Conservation (phyloP, 768 basidiomycete species). For the Kwoniella europaea region DNA sequence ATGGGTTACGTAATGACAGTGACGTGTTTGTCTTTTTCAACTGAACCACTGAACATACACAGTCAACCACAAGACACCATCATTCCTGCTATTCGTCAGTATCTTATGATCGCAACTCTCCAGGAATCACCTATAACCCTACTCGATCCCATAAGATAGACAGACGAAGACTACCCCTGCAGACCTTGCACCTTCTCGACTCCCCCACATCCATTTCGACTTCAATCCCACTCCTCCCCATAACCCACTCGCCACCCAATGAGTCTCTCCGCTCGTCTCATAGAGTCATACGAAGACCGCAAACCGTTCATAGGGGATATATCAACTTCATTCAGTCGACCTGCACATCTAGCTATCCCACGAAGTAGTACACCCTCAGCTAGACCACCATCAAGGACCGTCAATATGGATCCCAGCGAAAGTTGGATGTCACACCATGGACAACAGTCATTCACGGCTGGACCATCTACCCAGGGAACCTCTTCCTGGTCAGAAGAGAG, state of each 20-base stretch:
- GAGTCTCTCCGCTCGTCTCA: slow-evolving; percentile 47
- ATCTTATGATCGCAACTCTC: not conserved
- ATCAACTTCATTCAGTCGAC: slow-evolving; percentile 19
- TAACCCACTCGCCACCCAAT: slow-evolving; percentile 22
- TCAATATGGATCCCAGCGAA: slow-evolving; percentile 16
- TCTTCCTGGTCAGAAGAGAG: slow-evolving; percentile 70
- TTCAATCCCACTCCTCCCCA: not conserved
- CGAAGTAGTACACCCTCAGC: slow-evolving; percentile 18
- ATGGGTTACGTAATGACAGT: not conserved
- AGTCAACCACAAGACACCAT: slow-evolving; percentile 1
- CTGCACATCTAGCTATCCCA: slow-evolving; percentile 25
- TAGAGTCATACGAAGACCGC: slow-evolving; percentile 44
- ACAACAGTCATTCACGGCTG: not conserved
- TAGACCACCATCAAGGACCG: slow-evolving; percentile 13
- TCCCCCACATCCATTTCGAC: not conserved
- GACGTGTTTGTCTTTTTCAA: not conserved
- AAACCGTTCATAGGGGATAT: slow-evolving; percentile 15
- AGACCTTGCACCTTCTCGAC: not conserved
- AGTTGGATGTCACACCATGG: slow-evolving; percentile 31
- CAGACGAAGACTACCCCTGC: no score
- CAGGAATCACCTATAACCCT: not conserved
- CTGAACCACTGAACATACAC: slow-evolving; percentile 1
- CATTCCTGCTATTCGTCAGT: not conserved
- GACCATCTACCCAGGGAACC: slow-evolving; percentile 55
- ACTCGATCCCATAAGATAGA: not conserved